Evolutionary conservation across 192 early-diverging fungal species (phyloP), one percentile per base, ranked within the genome.

Genomic region (Backusella tarrabulga): DNA sequence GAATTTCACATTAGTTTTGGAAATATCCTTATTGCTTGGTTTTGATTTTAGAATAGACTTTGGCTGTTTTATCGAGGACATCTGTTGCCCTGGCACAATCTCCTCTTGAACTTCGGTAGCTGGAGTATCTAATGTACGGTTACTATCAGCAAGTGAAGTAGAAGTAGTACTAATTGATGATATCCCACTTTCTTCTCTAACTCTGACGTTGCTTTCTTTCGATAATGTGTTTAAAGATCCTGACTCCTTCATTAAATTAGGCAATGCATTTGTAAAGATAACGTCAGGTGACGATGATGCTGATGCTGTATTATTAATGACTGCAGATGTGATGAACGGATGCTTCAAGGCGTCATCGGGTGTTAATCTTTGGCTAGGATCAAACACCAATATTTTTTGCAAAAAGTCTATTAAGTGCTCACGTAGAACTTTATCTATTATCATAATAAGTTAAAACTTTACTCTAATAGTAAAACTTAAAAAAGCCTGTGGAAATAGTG

Each of bases 291-390:
- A 68, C 36, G 15, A 6, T 67, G 14, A 35, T 29, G 32, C 32
- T 32, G 67, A 36, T 34, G 67, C 15, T 44, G 21, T 79, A 77
- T 93, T 88, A 34, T 89, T 90, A 0, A 92, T 63, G 56, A 26
- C 21, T 63, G 56, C 56, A 42, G 69, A 71, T 71, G 35, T 94
- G 72, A 95, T 91, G 76, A 96, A 95, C 17, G 95, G 95, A 74
- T 96, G 95, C 77, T 90, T 83, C 1, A 87, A 77, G 0, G 95
- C 95, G 71, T 95, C 90, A 46, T 90, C 86, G 4, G 95, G 94
- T 40, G 92, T 90, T 91, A 92, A 92, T 52, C 95, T 88, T 76
- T 88, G 89, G 69, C 87, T 80, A 0, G 95, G 94, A 74, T 96
- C 93, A 34, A 95, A 71, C n/a, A 86, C 83, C 44, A 96, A 77